Conservation (phyloP, 352 stramenopile genomes). For the Phytopythium kandeliae region DNA sequence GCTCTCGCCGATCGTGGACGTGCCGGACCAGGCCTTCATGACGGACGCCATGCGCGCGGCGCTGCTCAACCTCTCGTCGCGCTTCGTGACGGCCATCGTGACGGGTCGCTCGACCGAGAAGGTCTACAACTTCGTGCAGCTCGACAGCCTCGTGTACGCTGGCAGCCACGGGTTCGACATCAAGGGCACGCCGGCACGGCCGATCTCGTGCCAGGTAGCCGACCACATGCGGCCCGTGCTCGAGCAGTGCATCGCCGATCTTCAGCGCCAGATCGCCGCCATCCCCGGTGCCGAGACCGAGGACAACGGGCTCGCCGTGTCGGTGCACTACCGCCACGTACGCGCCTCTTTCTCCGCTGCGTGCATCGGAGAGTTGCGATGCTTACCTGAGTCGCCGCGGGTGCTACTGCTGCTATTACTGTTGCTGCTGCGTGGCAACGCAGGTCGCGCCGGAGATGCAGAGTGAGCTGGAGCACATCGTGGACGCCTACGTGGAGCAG, state of each 20-base stretch:
- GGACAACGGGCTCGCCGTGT: constrained; percentile 74
- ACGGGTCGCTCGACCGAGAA: constrained; percentile 70
- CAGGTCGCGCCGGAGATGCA: constrained; percentile 37
- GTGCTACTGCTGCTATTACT: background rate
- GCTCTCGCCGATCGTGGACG: constrained; percentile 73
- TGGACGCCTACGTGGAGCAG: constrained; percentile 67
- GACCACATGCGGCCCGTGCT: constrained; percentile 47
- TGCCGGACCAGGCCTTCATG: constrained; percentile 64
- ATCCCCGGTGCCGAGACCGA: constrained; percentile 60
- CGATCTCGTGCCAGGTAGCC: constrained; percentile 53
- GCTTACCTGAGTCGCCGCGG: no score
- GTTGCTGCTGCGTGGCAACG: constrained; percentile 2
- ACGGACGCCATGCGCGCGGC: constrained; percentile 52
- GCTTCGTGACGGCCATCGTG: constrained; percentile 70
- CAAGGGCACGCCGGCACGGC: constrained; percentile 44
- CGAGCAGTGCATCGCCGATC: constrained; percentile 29
- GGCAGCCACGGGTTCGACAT: constrained; percentile 83
- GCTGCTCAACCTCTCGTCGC: constrained; percentile 52
- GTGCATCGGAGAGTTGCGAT: background rate
- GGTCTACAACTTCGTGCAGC: constrained; percentile 71
- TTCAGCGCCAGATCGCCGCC: constrained; percentile 28
- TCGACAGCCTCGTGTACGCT: constrained; percentile 76
- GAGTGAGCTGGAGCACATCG: constrained; percentile 77
- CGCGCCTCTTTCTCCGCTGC: constrained; percentile 4
- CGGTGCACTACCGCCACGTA: constrained; percentile 74